Conservation (phyloP, 768 basidiomycete genomes). For the Boletus rubescentipes region DNA sequence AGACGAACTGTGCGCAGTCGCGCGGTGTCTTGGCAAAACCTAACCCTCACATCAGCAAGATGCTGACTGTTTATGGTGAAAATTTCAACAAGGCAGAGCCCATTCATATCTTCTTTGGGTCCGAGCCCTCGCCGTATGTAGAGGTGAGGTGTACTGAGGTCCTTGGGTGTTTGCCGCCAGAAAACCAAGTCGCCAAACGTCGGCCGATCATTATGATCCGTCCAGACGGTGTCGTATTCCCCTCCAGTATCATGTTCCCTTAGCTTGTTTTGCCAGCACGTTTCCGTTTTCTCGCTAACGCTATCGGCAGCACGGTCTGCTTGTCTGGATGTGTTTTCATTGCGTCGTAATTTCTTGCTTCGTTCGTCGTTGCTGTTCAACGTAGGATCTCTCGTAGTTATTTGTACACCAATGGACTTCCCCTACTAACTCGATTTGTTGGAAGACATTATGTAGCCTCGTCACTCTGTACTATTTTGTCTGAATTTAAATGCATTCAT, state of each 20-base stretch:
- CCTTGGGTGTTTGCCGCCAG: constrained; percentile 77
- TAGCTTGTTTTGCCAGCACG: constrained; percentile 38
- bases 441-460: constrained; percentile 34
- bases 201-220: constrained; percentile 81
- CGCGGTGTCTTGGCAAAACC: constrained; percentile 73
- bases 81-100: constrained; percentile 85
- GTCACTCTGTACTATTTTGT: constrained; percentile 25
- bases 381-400: constrained; percentile 32
- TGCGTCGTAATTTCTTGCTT: constrained; percentile 22
- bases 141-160: constrained; percentile 89
- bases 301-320: constrained; percentile 32
- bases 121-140: constrained; percentile 82
- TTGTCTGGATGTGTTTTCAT: constrained; percentile 17
- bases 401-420: constrained; percentile 34
- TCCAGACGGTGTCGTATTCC: constrained; percentile 85
- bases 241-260: constrained; percentile 78
- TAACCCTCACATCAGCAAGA: constrained; percentile 72
- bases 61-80: constrained; percentile 86
- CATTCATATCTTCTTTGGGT: constrained; percentile 81
- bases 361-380: constrained; percentile 24
- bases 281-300: constrained; percentile 18
- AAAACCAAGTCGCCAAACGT: constrained; percentile 62
- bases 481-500: constrained; percentile 18
- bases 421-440: constrained; percentile 9
- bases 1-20: constrained; percentile 63